Evolutionary conservation across 2,329 filamentous ascomycete genomes (phyloP).

Genomic region (Dactylellina cionopaga): DNA sequence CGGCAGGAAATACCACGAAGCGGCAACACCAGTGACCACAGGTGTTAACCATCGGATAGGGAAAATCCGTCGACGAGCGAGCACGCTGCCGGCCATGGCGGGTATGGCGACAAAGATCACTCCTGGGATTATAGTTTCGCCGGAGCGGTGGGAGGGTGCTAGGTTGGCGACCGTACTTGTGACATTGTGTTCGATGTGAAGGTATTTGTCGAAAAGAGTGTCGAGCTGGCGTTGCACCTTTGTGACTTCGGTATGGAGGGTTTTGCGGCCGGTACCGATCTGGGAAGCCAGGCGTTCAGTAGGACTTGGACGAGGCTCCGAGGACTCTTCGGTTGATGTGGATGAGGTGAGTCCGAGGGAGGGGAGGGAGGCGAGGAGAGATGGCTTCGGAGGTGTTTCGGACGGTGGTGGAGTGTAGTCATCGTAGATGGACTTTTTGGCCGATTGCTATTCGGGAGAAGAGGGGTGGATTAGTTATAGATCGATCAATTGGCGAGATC

Average conservation of each 20-base stretch:
- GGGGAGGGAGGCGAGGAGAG: conserved; percentile 31
- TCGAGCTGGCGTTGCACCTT: conserved; percentile 85
- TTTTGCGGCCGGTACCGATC: conserved; percentile 81
- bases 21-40: conserved; percentile 79
- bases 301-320: conserved; percentile 71
- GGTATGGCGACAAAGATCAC: conserved; percentile 91
- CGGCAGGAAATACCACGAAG: conserved; percentile 85
- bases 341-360: conserved; percentile 14
- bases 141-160: conserved; percentile 83
- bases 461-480: neutral
- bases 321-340: conserved; percentile 57
- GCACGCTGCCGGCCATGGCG: conserved; percentile 92
- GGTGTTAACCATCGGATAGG: conserved; percentile 81
- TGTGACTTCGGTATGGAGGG: conserved; percentile 79
- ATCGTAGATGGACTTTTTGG: conserved; percentile 83
- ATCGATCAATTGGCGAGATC: neutral
- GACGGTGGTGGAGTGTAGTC: conserved; percentile 60
- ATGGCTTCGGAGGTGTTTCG: conserved; percentile 43
- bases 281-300: conserved; percentile 88
- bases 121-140: conserved; percentile 89
- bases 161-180: conserved; percentile 88
- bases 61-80: conserved; percentile 86
- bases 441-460: conserved; percentile 57
- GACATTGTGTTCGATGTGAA: conserved; percentile 87
- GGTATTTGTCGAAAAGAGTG: conserved; percentile 78